Evolutionary conservation across 2,329 filamentous ascomycete species (phyloP), one percentile per base, ranked within the genome.

Genomic region (Colletotrichum gloeosporioides): DNA sequence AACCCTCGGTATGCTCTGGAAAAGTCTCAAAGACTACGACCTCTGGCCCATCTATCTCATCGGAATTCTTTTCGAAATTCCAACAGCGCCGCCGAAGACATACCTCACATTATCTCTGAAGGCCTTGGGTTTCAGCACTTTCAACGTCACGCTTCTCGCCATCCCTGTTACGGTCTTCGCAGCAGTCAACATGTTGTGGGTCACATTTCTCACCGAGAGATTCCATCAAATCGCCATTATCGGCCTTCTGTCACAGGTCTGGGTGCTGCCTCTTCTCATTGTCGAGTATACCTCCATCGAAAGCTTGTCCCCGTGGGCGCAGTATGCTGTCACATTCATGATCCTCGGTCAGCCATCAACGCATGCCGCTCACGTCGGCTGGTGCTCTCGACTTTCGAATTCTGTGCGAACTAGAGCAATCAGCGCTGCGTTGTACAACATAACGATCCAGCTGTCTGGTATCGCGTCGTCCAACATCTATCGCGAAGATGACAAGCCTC

Each of bases 181-280:
- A 67, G 53, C 31, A 32, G 18, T 71, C 16, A 71, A 25, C 1
- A 71, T 89, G 59, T 80, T 90, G 12, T 83, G 86, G 71, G 83
- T 87, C 79, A 88, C 87, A 6, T 88, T 86, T 82, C 39, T 86
- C 16, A 82, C 83, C 64, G 87, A 88, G 82, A 85, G 84, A 82
- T 80, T 89, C 81, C 79, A 89, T 83, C 83, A 90, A 77, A 86
- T 92, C 36, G 85, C 87, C 2, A 82, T 90, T 1, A 80, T 88
- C 18, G 83, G 86, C 9, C 82, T 87, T 55, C 77, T 88, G 2
- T 85, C 84, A 12, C 89, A 92, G 72, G 78, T 93, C 12, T 94
- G 92, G 92, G 85, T 88, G 4, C 83, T 94, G 5, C 92, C 92
- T 0, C 90, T 91, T 73, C 79, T 94, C 34, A 81, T 92, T 3